phyloP scores from a whole-genome alignment of 148 eudicot species.

The Heliamphora exappendiculata region DNA sequence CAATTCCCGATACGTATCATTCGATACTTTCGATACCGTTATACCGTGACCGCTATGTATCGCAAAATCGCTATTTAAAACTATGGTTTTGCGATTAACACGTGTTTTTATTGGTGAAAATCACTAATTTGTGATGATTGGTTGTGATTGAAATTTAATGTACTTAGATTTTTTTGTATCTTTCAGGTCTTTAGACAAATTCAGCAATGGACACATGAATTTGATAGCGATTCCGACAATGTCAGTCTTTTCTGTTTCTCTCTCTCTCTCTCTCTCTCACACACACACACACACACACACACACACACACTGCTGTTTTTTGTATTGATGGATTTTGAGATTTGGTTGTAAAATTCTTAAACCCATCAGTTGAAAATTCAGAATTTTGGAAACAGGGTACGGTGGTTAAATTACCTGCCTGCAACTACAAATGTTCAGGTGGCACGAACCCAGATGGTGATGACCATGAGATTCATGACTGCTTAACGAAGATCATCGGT shows the following conservation, averaged over 20 bases:
- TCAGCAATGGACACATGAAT: constrained; percentile 42
- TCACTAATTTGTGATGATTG: too few relatives aligned
- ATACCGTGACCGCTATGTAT: too few relatives aligned
- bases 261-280: neutral
- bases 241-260: constrained; percentile 17
- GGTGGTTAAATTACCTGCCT: constrained; percentile 7
- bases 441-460: constrained; percentile 13
- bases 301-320: neutral
- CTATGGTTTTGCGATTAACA: too few relatives aligned
- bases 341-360: neutral
- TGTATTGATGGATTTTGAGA: neutral
- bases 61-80: too few relatives aligned
- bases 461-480: constrained; percentile 36
- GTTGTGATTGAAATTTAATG: too few relatives aligned
- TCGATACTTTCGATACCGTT: too few relatives aligned
- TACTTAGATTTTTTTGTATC: too few relatives aligned
- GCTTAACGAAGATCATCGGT: constrained; percentile 32
- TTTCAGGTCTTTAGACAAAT: constrained; percentile 46
- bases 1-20: too few relatives aligned
- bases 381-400: constrained; percentile 21
- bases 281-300: neutral
- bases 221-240: constrained; percentile 27
- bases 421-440: constrained; percentile 3
- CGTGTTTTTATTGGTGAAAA: too few relatives aligned
- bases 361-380: neutral